Evolutionary conservation across 192 early-diverging fungal species (phyloP), one percentile per base, ranked within the genome.

Genomic region (Chytriomyces sp.): DNA sequence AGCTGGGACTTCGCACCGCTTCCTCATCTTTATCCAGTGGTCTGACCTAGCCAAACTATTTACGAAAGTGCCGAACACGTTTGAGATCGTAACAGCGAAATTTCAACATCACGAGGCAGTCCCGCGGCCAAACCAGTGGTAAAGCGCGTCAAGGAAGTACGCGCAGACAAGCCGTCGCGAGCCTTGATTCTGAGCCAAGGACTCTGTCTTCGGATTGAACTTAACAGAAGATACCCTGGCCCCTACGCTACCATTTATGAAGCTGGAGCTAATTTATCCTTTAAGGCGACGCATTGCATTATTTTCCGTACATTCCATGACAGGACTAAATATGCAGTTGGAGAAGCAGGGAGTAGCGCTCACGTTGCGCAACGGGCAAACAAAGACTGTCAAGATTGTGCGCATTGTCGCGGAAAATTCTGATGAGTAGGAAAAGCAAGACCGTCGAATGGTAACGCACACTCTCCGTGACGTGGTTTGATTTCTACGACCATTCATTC

Each of bases 171-270:
- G 52, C 59, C 70, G 19, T 41, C 61, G 33, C 59, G 32, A 54
- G 70, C 61, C 31, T 52, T 72, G 31, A 72, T 72, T 72, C 14
- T 72, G 57, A 39, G 70, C 70, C 28, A 67, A 39, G 19, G 70
- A 72, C 36, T 72, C 70, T 64, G 70, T 72, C 14, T 62, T 55
- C 37, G 70, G 70, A 37, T 63, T 72, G 58, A 72, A 72, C 32
- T 64, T 72, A 58, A 72, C 70, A 10, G 70, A 72, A 72, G 70
- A 58, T 72, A n/a, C n/a, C n/a, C n/a, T n/a, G n/a, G n/a, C n/a
- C n/a, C n/a, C n/a, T n/a, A n/a, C n/a, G n/a, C n/a, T n/a, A n/a
- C n/a, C n/a, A n/a, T n/a, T n/a, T n/a, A n/a, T n/a, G n/a, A n/a
- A n/a, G n/a, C n/a, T n/a, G n/a, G n/a, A n/a, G n/a, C n/a, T n/a